Percentiles rank a stretch among this genome's conserved stretches.
Evolutionary conservation across 2,329 filamentous ascomycete species (phyloP).

Genomic region (Thelonectria olida): DNA sequence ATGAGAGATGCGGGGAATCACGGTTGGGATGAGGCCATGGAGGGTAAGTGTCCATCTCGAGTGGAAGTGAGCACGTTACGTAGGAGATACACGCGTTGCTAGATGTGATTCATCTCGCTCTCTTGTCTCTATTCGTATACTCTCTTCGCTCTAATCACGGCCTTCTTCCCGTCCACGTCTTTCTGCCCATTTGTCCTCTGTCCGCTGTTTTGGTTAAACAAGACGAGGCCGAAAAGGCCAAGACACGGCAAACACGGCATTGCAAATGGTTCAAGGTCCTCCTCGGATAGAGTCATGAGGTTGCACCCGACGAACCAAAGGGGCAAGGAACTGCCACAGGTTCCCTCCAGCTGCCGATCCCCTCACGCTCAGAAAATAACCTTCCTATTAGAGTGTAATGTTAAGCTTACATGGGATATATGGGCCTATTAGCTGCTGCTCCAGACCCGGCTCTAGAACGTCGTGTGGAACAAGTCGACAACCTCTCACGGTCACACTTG

Average conservation of each 20-base stretch:
- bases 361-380: slow-evolving; percentile 1
- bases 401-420: slow-evolving; percentile 16
- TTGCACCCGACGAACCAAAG: slow-evolving; percentile 4
- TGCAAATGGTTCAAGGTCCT: not conserved
- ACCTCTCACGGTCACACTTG: too few species aligned
- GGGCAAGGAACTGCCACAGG: not conserved
- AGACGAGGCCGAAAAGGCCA: not conserved
- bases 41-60: not conserved
- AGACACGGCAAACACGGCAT: slow-evolving; percentile 33
- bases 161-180: too few species aligned
- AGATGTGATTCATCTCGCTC: too few species aligned
- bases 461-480: not conserved
- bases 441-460: slow-evolving; percentile 7
- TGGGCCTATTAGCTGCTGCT: not conserved
- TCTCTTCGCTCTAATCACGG: too few species aligned
- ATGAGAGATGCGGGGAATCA: slow-evolving; percentile 24
- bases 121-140: too few species aligned
- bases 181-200: too few species aligned
- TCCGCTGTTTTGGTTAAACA: too few species aligned
- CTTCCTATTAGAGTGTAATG: slow-evolving; percentile 18
- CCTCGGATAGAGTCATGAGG: slow-evolving; percentile 10
- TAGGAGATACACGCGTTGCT: not conserved
- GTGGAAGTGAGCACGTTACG: not conserved
- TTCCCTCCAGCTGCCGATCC: slow-evolving; percentile 7
- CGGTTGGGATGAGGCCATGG: slow-evolving; percentile 10